Base-by-base conservation (phyloP, 2,329 filamentous ascomycete species). In the Fusarium avenaceum region DNA sequence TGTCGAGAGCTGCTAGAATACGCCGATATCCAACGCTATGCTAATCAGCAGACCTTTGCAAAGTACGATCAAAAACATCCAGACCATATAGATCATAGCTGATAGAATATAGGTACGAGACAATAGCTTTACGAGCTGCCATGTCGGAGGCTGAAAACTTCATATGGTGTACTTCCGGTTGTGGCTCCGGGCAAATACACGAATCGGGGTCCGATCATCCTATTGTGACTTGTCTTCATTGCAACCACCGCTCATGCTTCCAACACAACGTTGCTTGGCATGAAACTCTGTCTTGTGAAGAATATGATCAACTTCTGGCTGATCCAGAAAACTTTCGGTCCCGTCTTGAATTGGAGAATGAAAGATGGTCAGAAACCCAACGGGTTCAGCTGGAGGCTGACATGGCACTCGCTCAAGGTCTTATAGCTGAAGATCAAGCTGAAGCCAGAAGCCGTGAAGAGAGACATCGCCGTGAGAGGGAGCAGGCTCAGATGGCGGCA, bases 151-250 rank as follows among this genome's bases (percentile, higher is more conserved):
- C 82, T 2, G 76, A 79, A 0, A 81, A 81, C 32, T 89, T 87
- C 66, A 74, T 81, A 15, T 87, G 84, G 83, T 89, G 87, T 67
- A 80, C 86, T 2, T 76, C 83, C 0, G 78, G 76, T 4, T 89
- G 87, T 68, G 80, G 77, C 10, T 82, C 79, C 1, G 86, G 86
- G 0, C 86, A 88, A 65, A 77, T 86, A 4, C 86, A 88, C 46
- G 76, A 79, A 2, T 78, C 74, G 5, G 81, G 81, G 17, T 56
- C 67, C 2, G 71, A 70, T 3, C 76, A 80, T 5, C 80, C 83
- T 0, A 82, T 81, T 19, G 79, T 83, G 39, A 78, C 75, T 17
- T 83, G 83, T 70, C 67, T 76, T 43, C 65, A 73, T 42, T 83
- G 84, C 57, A 56, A 58, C 6, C 77, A 78, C 28, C 78, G 78